Evolutionary conservation across 2,329 filamentous ascomycete genomes (phyloP).

Genomic region (Capronia americana): DNA sequence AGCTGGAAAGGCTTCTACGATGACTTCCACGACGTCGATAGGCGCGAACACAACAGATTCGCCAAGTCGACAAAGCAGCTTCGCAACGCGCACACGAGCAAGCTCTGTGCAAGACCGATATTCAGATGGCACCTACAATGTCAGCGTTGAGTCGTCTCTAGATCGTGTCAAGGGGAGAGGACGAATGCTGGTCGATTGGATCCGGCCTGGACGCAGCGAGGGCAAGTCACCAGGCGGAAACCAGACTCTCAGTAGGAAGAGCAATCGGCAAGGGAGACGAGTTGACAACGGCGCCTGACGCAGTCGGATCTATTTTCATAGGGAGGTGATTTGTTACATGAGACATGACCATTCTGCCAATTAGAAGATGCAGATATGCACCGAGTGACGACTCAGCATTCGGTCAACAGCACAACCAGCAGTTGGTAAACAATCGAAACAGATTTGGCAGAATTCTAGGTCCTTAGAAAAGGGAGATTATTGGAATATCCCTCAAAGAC

Average conservation of each 20-base stretch:
- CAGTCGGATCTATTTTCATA: not conserved
- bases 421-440: not conserved
- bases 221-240: not conserved
- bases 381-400: not conserved
- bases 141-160: slow-evolving; percentile 24
- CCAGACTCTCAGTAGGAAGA: slow-evolving; percentile 5
- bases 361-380: not conserved
- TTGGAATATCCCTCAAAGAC: not conserved
- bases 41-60: slow-evolving; percentile 4
- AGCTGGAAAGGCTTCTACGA: slow-evolving; percentile 14
- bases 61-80: slow-evolving; percentile 15
- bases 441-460: not conserved
- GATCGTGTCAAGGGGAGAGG: slow-evolving; percentile 26
- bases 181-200: slow-evolving; percentile 36
- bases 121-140: slow-evolving; percentile 24
- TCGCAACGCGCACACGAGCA: not conserved
- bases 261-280: slow-evolving; percentile 8
- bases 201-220: slow-evolving; percentile 23
- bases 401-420: not conserved
- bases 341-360: not conserved
- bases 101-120: slow-evolving; percentile 26
- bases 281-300: not conserved
- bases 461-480: not conserved
- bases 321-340: not conserved
- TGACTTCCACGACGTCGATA: slow-evolving; percentile 10